phyloP scores from a whole-genome alignment of 192 early-diverging fungal species.

The Podila minutissima region DNA sequence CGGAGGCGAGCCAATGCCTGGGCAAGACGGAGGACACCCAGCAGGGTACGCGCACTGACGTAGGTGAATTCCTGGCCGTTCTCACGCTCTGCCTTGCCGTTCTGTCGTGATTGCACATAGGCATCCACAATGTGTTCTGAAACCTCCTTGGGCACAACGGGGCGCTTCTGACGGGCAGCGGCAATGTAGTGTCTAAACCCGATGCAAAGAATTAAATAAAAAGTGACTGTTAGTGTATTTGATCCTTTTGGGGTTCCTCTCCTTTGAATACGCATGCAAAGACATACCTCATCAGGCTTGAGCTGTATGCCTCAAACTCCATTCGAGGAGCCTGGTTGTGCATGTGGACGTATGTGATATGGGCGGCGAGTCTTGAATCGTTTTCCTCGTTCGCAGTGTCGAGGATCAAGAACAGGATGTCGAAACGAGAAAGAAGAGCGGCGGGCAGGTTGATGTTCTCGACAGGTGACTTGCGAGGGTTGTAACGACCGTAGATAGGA shows the following conservation, averaged over 20 bases:
- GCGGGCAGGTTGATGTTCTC: conserved; percentile 98
- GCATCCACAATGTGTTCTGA: conserved; percentile 90
- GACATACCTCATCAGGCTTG: conserved; percentile 76
- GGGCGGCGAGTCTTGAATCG: conserved; percentile 84
- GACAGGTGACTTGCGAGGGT: conserved; percentile 84
- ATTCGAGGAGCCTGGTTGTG: conserved; percentile 80
- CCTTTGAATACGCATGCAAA: not conserved
- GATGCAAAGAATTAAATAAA: conserved; percentile 1
- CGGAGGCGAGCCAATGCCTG: conserved; percentile 86
- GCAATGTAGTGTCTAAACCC: conserved; percentile 90
- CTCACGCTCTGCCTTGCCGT: conserved; percentile 64
- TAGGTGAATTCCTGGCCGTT: conserved; percentile 76
- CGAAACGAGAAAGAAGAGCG: conserved; percentile 92
- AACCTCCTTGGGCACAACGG: conserved; percentile 77
- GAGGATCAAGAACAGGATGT: conserved; percentile 90
- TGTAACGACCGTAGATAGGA: conserved; percentile 96
- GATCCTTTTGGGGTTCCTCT: not conserved
- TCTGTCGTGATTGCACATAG: conserved; percentile 80
- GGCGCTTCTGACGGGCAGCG: conserved; percentile 75
- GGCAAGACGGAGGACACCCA: conserved; percentile 87
- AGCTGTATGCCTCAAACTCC: conserved; percentile 72
- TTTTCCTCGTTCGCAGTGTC: conserved; percentile 84
- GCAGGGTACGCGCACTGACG: conserved; percentile 85
- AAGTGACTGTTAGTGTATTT: not conserved
- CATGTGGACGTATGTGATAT: conserved; percentile 94